phyloP scores from a whole-genome alignment of 2,329 filamentous ascomycete species.

The Pseudogymnoascus sp. region DNA sequence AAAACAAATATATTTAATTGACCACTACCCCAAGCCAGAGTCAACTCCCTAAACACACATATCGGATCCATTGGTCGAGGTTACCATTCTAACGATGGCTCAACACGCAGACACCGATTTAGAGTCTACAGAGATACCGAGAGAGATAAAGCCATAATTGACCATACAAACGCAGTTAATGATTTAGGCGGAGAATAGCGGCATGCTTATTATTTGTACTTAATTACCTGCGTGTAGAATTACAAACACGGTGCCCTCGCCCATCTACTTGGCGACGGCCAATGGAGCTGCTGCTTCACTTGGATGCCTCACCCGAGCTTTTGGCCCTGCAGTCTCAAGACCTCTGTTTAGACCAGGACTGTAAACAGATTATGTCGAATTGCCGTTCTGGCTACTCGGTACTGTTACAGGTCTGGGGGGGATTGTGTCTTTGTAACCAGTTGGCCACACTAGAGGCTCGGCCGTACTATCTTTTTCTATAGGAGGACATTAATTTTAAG shows the following conservation, averaged over 20 bases:
- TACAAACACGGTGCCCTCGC: not conserved
- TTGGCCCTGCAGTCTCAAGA: not conserved
- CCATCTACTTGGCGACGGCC: not conserved
- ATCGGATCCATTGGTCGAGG: not conserved
- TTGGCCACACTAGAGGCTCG: not conserved
- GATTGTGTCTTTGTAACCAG: not conserved
- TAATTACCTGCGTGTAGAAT: not conserved
- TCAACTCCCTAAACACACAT: not conserved
- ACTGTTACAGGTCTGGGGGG: not conserved
- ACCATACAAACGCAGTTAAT: not conserved
- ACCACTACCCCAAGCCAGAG: not conserved
- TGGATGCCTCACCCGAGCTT: constrained; percentile 4
- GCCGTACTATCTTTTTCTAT: not conserved
- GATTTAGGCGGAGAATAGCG: not conserved
- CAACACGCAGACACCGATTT: not conserved
- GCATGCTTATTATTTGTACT: not conserved
- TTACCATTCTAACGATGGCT: not conserved
- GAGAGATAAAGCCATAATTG: not conserved
- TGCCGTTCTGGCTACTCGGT: constrained; percentile 8
- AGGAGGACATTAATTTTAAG: not conserved
- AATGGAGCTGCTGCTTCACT: constrained; percentile 3
- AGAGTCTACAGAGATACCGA: not conserved
- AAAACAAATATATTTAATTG: not conserved
- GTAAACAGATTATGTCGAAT: not conserved
- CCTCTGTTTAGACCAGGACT: constrained; percentile 1